Conservation (phyloP, 495 filamentous ascomycete species). For the Trichoderma virens region DNA sequence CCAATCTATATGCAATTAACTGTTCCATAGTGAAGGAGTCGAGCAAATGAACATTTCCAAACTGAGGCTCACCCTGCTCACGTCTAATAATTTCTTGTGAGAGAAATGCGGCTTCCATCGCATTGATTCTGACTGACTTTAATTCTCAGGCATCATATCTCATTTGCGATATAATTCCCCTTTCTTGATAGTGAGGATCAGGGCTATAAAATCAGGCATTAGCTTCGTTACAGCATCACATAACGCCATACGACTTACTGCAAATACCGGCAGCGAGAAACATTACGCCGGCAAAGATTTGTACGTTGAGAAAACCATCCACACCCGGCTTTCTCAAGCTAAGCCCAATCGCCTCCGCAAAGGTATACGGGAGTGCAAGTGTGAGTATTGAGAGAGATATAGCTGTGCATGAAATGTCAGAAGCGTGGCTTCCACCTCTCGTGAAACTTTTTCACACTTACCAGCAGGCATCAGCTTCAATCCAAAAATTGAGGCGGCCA, state of each 20-base stretch:
- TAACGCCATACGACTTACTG: not conserved
- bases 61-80: too few relatives aligned
- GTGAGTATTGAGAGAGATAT: not conserved
- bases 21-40: too few relatives aligned
- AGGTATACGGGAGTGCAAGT: not conserved
- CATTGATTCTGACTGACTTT: too few relatives aligned
- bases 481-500: not conserved
- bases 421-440: not conserved
- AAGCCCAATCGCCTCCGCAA: not conserved
- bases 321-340: not conserved
- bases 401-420: not conserved
- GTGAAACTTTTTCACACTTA: not conserved
- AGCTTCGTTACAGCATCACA: not conserved
- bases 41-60: too few relatives aligned
- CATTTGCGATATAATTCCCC: not conserved
- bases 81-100: too few relatives aligned
- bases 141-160: not conserved
- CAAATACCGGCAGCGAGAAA: not conserved
- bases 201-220: not conserved
- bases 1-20: too few relatives aligned
- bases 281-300: not conserved
- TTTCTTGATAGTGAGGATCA: not conserved
- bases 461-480: not conserved
- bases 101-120: too few relatives aligned
- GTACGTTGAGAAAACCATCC: not conserved